Percentiles rank a stretch among this genome's conserved stretches.
phyloP scores from a whole-genome alignment of 768 basidiomycete genomes.

The Kwoniella dendrophila region DNA sequence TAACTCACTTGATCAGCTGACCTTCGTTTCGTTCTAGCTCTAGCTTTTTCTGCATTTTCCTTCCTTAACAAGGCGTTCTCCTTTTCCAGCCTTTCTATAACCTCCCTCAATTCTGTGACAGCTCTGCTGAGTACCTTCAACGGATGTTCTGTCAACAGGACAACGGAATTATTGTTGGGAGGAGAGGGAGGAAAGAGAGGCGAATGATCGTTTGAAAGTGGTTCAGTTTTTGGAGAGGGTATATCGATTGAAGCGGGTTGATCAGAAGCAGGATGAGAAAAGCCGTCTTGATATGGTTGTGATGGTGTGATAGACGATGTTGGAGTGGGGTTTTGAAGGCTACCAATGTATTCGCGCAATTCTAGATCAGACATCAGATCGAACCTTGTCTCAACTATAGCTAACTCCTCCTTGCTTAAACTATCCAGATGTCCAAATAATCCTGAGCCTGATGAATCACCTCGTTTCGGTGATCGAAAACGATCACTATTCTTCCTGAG shows the following conservation, averaged over 20 bases:
- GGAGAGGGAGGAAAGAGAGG: slow-evolving; percentile 48
- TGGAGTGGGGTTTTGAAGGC: background rate
- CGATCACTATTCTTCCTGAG: background rate
- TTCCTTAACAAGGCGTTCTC: slow-evolving; percentile 39
- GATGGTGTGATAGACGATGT: background rate
- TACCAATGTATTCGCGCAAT: slow-evolving; percentile 15
- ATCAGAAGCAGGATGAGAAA: background rate
- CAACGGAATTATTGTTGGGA: slow-evolving; percentile 5
- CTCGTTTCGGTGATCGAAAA: slow-evolving; percentile 5
- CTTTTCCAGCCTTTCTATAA: slow-evolving; percentile 26
- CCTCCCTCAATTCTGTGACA: slow-evolving; percentile 37
- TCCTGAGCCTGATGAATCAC: slow-evolving; percentile 5
- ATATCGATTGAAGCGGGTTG: background rate
- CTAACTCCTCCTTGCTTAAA: slow-evolving; percentile 35
- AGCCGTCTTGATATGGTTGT: background rate
- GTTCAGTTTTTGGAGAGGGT: background rate
- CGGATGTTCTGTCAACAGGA: slow-evolving; percentile 34
- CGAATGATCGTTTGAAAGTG: slow-evolving; percentile 10
- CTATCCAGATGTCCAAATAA: slow-evolving; percentile 21
- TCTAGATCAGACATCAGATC: slow-evolving; percentile 41
- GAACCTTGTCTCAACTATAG: slow-evolving; percentile 33
- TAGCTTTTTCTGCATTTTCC: slow-evolving; percentile 15
- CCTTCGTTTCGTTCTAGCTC: background rate
- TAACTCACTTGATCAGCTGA: slow-evolving; percentile 27
- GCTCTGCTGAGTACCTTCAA: slow-evolving; percentile 37